phyloP scores from a whole-genome alignment of 2,329 filamentous ascomycete species.

The Venturia effusa region DNA sequence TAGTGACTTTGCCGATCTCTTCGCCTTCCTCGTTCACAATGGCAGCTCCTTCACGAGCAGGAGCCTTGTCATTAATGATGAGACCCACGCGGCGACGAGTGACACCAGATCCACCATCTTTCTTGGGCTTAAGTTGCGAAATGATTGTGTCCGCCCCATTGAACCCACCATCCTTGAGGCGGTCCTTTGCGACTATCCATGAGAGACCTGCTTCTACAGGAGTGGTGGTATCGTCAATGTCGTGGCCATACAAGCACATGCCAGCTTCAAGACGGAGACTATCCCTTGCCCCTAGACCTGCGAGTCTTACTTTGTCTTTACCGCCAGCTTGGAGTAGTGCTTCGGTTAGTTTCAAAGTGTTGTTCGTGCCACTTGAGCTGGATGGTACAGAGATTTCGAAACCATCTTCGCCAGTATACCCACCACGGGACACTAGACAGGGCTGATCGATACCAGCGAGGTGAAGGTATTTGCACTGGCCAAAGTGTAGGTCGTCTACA shows the following conservation, averaged over 20 bases:
- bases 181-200: constrained; percentile 79
- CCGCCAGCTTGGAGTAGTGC: constrained; percentile 51
- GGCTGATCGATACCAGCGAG: constrained; percentile 43
- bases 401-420: constrained; percentile 96
- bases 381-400: constrained; percentile 83
- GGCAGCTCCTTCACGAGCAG: constrained; percentile 78
- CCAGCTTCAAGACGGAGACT: constrained; percentile 89
- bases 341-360: constrained; percentile 52
- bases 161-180: constrained; percentile 63
- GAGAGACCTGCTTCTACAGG: constrained; percentile 54
- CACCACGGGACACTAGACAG: constrained; percentile 73
- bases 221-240: constrained; percentile 70
- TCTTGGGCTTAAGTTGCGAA: constrained; percentile 61
- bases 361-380: constrained; percentile 29
- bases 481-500: constrained; percentile 69
- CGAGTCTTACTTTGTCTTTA: constrained; percentile 59
- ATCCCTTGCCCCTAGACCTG: constrained; percentile 83
- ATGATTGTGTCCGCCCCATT: constrained; percentile 73
- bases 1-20: constrained; percentile 72
- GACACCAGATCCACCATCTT: constrained; percentile 61
- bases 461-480: constrained; percentile 56
- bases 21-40: constrained; percentile 56
- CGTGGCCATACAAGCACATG: constrained; percentile 99
- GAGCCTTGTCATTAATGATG: constrained; percentile 64
- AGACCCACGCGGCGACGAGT: constrained; percentile 68